phyloP scores from a whole-genome alignment of 2,329 filamentous ascomycete genomes.

The Fusarium sp. region DNA sequence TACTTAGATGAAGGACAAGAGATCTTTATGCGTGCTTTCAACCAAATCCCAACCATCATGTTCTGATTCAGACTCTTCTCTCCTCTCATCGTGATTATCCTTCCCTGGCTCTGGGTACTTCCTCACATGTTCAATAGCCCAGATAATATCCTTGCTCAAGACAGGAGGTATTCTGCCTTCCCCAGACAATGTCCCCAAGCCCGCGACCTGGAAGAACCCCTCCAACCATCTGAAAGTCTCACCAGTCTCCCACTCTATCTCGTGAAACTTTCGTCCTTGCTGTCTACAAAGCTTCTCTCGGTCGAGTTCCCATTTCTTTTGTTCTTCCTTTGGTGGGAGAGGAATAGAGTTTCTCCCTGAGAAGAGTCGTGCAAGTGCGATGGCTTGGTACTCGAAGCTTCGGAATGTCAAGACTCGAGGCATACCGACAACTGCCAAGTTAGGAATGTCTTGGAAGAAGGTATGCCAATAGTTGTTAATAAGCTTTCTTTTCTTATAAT shows the following conservation, averaged over 20 bases:
- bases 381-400: constrained; percentile 67
- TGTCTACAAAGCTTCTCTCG: constrained; percentile 48
- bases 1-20: constrained; percentile 6
- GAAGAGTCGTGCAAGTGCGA: constrained; percentile 63
- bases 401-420: constrained; percentile 64
- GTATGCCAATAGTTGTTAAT: constrained; percentile 63
- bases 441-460: constrained; percentile 61
- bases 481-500: constrained; percentile 60
- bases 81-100: background rate
- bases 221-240: constrained; percentile 62
- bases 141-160: constrained; percentile 56
- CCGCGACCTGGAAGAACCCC: constrained; percentile 61
- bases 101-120: constrained; percentile 59
- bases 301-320: constrained; percentile 60
- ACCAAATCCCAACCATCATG: constrained; percentile 29
- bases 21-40: background rate
- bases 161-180: constrained; percentile 61
- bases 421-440: constrained; percentile 63
- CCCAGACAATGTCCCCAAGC: constrained; percentile 60
- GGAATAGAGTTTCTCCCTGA: constrained; percentile 53
- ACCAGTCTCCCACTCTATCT: constrained; percentile 63
- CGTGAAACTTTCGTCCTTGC: constrained; percentile 61
- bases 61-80: background rate
- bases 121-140: constrained; percentile 60
- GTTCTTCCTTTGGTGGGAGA: constrained; percentile 55